These are phyloP conservation scores for Tolypocladium sp. DNA, from an alignment of 2,329 filamentous ascomycete genomes.

Conservation along the genomic window DNA sequence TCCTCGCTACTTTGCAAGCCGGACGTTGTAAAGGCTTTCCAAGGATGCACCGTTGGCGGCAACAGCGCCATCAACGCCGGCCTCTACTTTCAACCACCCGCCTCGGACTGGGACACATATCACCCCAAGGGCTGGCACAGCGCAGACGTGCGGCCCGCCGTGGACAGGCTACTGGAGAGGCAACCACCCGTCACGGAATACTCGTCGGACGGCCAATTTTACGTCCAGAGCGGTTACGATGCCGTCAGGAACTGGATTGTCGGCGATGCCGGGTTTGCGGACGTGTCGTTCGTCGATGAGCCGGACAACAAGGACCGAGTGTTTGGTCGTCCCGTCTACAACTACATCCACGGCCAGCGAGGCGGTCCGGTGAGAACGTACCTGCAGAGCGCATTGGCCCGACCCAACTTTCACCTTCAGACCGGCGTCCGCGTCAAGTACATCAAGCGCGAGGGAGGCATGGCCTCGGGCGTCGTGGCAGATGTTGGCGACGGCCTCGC, in stretches of 20 bases:
- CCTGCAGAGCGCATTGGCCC: slow-evolving; percentile 33
- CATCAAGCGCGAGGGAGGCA: slow-evolving; percentile 27
- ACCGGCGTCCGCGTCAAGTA: slow-evolving; percentile 32
- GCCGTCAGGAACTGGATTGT: slow-evolving; percentile 41
- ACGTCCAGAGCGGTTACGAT: slow-evolving; percentile 37
- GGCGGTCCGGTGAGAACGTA: slow-evolving; percentile 40
- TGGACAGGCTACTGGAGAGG: slow-evolving; percentile 29
- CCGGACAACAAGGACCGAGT: slow-evolving; percentile 36
- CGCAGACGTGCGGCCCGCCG: slow-evolving; percentile 35
- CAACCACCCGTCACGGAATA: slow-evolving; percentile 34
- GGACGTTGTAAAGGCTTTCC: slow-evolving; percentile 29
- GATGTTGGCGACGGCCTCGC: slow-evolving; percentile 19
- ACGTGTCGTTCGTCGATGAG: slow-evolving; percentile 36
- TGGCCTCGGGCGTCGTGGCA: slow-evolving; percentile 32
- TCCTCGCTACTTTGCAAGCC: slow-evolving; percentile 29
- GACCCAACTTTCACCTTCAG: slow-evolving; percentile 33
- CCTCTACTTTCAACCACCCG: slow-evolving; percentile 42
- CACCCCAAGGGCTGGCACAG: slow-evolving; percentile 42
- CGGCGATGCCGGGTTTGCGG: slow-evolving; percentile 32
- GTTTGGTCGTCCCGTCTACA: slow-evolving; percentile 37
- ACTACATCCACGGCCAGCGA: slow-evolving; percentile 38
- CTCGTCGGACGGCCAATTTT: slow-evolving; percentile 33
- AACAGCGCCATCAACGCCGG: slow-evolving; percentile 45
- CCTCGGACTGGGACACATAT: slow-evolving; percentile 41
- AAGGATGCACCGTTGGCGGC: slow-evolving; percentile 42